These are phyloP conservation scores for Colletotrichum sp. DNA, from an alignment of 2,329 filamentous ascomycete genomes.

Conservation along the genomic window DNA sequence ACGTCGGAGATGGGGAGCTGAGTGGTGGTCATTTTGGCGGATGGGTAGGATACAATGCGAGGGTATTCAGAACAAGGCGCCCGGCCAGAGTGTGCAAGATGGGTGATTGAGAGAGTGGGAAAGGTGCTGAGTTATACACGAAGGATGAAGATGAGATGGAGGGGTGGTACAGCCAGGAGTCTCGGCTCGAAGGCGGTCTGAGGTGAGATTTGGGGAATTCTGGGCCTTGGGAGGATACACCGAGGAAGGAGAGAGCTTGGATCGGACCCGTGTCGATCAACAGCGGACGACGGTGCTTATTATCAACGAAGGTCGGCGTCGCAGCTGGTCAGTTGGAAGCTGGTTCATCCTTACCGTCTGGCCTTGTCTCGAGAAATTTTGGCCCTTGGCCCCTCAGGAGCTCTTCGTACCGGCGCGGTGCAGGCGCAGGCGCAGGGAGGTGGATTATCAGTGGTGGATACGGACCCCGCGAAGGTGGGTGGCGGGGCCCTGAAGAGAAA, in stretches of 20 bases:
- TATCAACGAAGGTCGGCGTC: not conserved
- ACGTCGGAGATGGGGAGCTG: slow-evolving; percentile 67
- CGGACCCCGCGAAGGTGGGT: slow-evolving; percentile 18
- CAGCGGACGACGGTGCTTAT: not conserved
- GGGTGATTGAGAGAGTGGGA: not conserved
- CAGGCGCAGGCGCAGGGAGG: not conserved
- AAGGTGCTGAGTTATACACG: not conserved
- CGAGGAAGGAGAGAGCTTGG: not conserved
- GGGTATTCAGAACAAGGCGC: slow-evolving; percentile 8
- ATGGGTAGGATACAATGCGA: not conserved
- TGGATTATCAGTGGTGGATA: not conserved
- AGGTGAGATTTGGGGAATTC: slow-evolving; percentile 5
- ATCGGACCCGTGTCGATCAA: not conserved
- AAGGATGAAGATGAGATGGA: not conserved
- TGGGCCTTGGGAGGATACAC: not conserved
- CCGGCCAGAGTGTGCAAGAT: not conserved
- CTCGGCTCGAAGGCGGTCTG: slow-evolving; percentile 9
- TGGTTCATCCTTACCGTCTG: not conserved
- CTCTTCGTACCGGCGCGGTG: not conserved
- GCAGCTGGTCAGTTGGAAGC: not conserved
- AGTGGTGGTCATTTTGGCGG: slow-evolving; percentile 63
- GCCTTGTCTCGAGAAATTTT: not conserved
- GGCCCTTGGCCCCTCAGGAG: not conserved
- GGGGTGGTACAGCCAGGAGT: not conserved
- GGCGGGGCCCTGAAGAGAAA: slow-evolving; percentile 12